phyloP scores from a whole-genome alignment of 2,329 filamentous ascomycete species.

The Nannizziopsis barbatae region DNA sequence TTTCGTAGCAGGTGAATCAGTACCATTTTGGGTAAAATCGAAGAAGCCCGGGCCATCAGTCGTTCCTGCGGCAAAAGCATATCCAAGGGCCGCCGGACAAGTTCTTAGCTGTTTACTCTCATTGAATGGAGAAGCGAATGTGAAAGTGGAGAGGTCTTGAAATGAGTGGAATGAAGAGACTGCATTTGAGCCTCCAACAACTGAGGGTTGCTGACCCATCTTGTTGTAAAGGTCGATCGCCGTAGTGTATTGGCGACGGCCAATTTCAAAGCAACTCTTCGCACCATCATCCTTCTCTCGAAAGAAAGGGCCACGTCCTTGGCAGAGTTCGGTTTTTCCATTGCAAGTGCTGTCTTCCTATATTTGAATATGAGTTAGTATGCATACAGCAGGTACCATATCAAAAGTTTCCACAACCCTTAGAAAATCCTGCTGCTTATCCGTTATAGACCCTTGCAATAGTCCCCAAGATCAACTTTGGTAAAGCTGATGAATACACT shows the following conservation, averaged over 20 bases:
- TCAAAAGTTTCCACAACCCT: no score
- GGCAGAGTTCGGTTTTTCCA: slow-evolving; percentile 35
- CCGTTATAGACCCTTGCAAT: no score
- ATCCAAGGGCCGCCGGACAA: slow-evolving; percentile 79
- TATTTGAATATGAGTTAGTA: neutral
- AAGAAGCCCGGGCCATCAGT: slow-evolving; percentile 84
- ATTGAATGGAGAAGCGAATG: slow-evolving; percentile 59
- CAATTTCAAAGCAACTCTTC: slow-evolving; percentile 42
- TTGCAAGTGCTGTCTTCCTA: slow-evolving; percentile 69
- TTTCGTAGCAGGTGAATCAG: slow-evolving; percentile 53
- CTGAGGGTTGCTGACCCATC: slow-evolving; percentile 32
- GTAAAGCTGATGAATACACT: no score
- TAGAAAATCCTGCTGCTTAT: no score
- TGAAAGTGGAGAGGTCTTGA: slow-evolving; percentile 65
- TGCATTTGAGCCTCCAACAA: slow-evolving; percentile 46
- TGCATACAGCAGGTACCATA: no score
- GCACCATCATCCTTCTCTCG: slow-evolving; percentile 36
- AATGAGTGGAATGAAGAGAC: slow-evolving; percentile 81
- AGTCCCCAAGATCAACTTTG: no score
- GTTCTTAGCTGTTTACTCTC: slow-evolving; percentile 49
- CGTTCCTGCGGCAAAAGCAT: slow-evolving; percentile 86
- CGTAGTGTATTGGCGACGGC: slow-evolving; percentile 35
- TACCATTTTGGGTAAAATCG: slow-evolving; percentile 83
- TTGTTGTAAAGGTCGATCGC: slow-evolving; percentile 46
- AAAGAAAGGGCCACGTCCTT: slow-evolving; percentile 39